Evolutionary conservation across 2,329 filamentous ascomycete species (phyloP), one percentile per base, ranked within the genome.

Genomic region (Salinomyces thailandicus): DNA sequence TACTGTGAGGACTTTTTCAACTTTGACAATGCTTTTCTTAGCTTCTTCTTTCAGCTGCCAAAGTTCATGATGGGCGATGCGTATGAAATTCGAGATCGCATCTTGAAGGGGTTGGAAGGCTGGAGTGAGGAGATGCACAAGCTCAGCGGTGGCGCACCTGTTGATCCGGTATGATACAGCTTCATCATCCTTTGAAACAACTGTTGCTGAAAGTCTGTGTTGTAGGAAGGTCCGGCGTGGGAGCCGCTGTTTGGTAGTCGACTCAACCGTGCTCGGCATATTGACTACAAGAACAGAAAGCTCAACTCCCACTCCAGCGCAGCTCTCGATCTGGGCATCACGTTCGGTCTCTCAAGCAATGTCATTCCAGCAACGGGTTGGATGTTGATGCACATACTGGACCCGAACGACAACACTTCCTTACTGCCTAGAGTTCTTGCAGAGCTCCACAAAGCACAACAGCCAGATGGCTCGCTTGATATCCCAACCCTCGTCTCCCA

Each of bases 301-400:
- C 32, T 57, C 11, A 46, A 45, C 17, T 35, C 39, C n/a, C 36
- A 45, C 12, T 44, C 48, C 9, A 35, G 37, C 3, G 52, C 50
- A 14, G 39, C 37, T 3, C 28, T 55, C 9, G 53, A 57, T 47
- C 12, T 54, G 2, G 56, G 54, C 14, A 52, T 59, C 12, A 48
- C 52, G 1, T 59, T 58, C 32, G 56, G 50, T 4, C 35, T 57
- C 3, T 45, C 39, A 5, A 53, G 47, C 31, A 59, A 59, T 35
- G 52, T 50, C 3, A 55, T 58, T 13, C 54, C 56, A 8, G 47
- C 49, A 5, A 49, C 55, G 1, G 48, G 46, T 2, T 59, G 55
- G 55, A 56, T 58, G 49, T 36, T 59, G 8, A 48, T 58, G 42
- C 46, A 55, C 32, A 42, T 59, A n/a, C 39, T 57, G 5, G 39